Evolutionary conservation across 2,329 filamentous ascomycete genomes (phyloP).

Genomic region (Aspergillus phoenicis): DNA sequence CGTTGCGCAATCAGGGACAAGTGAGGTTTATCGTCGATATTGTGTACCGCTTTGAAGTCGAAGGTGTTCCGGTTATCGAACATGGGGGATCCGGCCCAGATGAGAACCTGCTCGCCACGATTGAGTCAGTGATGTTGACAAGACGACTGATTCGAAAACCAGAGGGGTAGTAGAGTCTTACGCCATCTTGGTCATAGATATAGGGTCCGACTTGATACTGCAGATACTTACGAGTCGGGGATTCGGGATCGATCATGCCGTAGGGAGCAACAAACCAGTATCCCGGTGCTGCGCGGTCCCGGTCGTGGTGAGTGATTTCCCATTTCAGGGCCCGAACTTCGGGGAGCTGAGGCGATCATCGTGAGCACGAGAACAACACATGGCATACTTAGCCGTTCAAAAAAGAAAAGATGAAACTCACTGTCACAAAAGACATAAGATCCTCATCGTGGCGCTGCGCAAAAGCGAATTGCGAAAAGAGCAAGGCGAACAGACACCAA

Average conservation of each 20-base stretch:
- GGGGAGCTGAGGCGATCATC: constrained; percentile 23
- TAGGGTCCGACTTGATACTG: constrained; percentile 52
- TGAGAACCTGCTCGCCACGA: constrained; percentile 28
- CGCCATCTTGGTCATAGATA: constrained; percentile 54
- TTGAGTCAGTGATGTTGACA: neutral
- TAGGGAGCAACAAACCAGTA: constrained; percentile 56
- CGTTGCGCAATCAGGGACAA: constrained; percentile 48
- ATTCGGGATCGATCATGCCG: constrained; percentile 31
- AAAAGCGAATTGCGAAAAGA: neutral
- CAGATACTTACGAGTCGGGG: constrained; percentile 30
- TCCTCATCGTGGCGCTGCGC: constrained; percentile 15
- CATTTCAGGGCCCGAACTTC: constrained; percentile 31
- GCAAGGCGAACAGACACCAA: neutral
- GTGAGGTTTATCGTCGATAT: constrained; percentile 47
- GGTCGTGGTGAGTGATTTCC: constrained; percentile 30
- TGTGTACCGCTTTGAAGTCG: constrained; percentile 47
- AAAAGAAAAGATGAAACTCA: constrained; percentile 1
- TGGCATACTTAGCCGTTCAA: too few species aligned
- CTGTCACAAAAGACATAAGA: constrained; percentile 22
- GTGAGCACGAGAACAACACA: neutral
- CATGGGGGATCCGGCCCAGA: constrained; percentile 51
- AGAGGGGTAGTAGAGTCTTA: constrained; percentile 24
- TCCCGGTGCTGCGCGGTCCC: constrained; percentile 40
- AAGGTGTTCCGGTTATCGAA: constrained; percentile 51
- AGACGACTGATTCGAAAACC: neutral